Evolutionary conservation across 257 asterid genomes (phyloP).

Genomic region (Ocimum tenuiflorum): DNA sequence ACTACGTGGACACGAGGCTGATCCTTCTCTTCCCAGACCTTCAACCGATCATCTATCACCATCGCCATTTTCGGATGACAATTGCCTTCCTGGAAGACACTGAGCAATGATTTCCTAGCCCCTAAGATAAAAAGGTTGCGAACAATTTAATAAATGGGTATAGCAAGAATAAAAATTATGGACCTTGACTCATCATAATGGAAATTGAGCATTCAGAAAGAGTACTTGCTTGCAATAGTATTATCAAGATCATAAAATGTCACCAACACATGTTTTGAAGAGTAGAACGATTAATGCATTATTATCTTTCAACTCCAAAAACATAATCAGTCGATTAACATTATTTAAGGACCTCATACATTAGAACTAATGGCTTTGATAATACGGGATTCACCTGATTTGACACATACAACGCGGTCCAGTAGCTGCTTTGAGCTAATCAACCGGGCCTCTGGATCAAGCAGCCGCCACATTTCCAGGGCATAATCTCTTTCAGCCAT

Average conservation of each 20-base stretch:
- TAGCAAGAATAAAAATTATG: not conserved
- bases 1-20: constrained; percentile 98
- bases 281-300: not conserved
- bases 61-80: constrained; percentile 98
- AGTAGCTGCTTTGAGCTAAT: constrained; percentile 58
- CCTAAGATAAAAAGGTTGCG: constrained; percentile 37
- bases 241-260: not conserved
- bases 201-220: not conserved
- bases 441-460: constrained; percentile 80
- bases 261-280: not conserved
- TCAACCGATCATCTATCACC: constrained; percentile 95
- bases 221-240: not conserved
- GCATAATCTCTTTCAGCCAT: constrained; percentile 99
- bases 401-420: constrained; percentile 90
- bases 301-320: not conserved
- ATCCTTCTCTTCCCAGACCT: constrained; percentile 98
- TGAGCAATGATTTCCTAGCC: constrained; percentile 79
- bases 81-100: constrained; percentile 78
- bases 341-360: too few species aligned
- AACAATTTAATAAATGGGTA: not conserved
- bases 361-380: not conserved
- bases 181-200: not conserved
- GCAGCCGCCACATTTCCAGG: constrained; percentile 98
- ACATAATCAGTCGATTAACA: not conserved
- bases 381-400: constrained; percentile 52